Percentiles rank a stretch among this genome's conserved stretches.
These are phyloP conservation scores for Colletotrichum navitas DNA, from an alignment of 2,329 filamentous ascomycete species.

Conservation along the genomic window DNA sequence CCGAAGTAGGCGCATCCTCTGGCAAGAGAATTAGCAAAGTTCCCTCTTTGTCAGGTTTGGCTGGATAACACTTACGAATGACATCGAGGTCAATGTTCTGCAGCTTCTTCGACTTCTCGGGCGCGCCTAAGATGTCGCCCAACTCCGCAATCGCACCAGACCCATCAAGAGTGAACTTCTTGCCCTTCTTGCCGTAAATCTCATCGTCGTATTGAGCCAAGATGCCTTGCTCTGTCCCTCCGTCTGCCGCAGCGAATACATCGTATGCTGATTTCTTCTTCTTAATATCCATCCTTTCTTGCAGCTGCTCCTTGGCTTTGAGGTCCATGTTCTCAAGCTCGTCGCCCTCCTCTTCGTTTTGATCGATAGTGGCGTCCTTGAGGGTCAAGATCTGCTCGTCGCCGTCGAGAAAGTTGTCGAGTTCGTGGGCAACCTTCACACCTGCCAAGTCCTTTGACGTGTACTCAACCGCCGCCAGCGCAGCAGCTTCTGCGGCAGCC, in stretches of 20 bases:
- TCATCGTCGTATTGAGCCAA: slow-evolving; percentile 96
- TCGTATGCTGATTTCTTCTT: slow-evolving; percentile 93
- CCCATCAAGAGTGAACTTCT: slow-evolving; percentile 87
- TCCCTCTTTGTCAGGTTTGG: slow-evolving; percentile 36
- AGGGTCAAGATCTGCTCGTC: slow-evolving; percentile 92
- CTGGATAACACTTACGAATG: slow-evolving; percentile 60
- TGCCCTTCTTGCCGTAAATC: slow-evolving; percentile 89
- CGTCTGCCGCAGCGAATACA: slow-evolving; percentile 75
- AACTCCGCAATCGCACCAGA: slow-evolving; percentile 77
- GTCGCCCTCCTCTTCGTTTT: slow-evolving; percentile 88
- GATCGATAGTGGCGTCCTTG: slow-evolving; percentile 90
- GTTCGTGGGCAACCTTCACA: slow-evolving; percentile 91
- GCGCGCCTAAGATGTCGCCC: slow-evolving; percentile 65
- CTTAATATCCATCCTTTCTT: slow-evolving; percentile 85
- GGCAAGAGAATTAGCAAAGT: slow-evolving; percentile 53
- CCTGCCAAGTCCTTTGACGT: slow-evolving; percentile 89
- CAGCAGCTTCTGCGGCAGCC: slow-evolving; percentile 78
- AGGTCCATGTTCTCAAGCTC: slow-evolving; percentile 85
- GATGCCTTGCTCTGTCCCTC: slow-evolving; percentile 74
- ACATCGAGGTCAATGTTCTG: slow-evolving; percentile 87
- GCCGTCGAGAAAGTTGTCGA: slow-evolving; percentile 82
- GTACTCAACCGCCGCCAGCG: slow-evolving; percentile 76
- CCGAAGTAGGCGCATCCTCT: slow-evolving; percentile 78
- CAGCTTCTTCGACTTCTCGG: slow-evolving; percentile 70
- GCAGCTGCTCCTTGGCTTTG: slow-evolving; percentile 77